Evolutionary conservation across 202 grass and related monocot genomes (phyloP).

Genomic region (Saccharum hybrid): DNA sequence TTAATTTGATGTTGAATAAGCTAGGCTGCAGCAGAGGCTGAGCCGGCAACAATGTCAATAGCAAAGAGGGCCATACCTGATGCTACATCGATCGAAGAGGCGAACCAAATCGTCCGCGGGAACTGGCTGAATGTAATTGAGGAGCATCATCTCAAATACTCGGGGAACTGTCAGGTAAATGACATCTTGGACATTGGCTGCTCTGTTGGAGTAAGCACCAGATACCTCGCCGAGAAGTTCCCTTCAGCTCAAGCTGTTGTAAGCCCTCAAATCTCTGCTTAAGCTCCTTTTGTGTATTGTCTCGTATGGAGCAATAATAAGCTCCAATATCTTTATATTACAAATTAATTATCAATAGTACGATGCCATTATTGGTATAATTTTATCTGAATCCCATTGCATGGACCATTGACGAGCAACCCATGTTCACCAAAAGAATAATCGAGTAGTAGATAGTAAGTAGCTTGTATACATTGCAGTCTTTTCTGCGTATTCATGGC

Average conservation of each 20-base stretch:
- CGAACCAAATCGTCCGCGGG: constrained; percentile 66
- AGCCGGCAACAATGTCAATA: constrained; percentile 86
- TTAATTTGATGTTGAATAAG: constrained; percentile 17
- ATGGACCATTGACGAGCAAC: not conserved
- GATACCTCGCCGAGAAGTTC: constrained; percentile 76
- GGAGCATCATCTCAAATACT: constrained; percentile 64
- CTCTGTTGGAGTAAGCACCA: constrained; percentile 83
- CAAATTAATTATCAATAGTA: not conserved
- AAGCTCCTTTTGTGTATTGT: not conserved
- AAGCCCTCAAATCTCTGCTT: constrained; percentile 39
- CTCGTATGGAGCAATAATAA: not conserved
- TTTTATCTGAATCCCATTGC: not conserved
- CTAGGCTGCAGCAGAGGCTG: constrained; percentile 87
- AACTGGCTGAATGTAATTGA: constrained; percentile 74
- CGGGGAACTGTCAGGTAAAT: constrained; percentile 53
- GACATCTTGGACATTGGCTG: constrained; percentile 84
- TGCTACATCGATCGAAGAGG: constrained; percentile 71
- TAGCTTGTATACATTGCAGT: not conserved
- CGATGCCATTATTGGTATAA: not conserved
- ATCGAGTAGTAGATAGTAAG: not conserved
- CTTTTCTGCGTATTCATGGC: not conserved
- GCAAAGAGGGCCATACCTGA: constrained; percentile 78
- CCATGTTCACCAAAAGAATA: not conserved
- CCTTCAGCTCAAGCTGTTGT: constrained; percentile 72
- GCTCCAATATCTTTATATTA: no score